Base-by-base conservation (phyloP, 202 grass and related monocot species). In the Setaria italica region DNA sequence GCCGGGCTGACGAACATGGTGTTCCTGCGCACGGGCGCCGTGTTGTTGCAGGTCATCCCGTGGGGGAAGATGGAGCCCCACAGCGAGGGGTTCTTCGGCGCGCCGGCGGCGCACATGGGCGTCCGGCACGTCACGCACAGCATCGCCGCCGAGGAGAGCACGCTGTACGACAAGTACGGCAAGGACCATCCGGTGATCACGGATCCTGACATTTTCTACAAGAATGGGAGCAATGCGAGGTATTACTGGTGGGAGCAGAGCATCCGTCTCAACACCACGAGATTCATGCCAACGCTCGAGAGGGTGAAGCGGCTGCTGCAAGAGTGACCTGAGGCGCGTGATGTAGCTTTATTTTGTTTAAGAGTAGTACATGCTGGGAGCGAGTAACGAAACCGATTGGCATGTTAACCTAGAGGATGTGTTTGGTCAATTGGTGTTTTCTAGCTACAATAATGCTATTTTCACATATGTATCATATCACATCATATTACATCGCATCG, bases 21-120 rank as follows among this genome's bases (percentile, higher is more conserved):
- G 78, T 97, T 94, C 82, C 80, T 97, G 12, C 90, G 88, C 51
- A 80, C 86, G n/a, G 74, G 85, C 83, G 90, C 80, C 15, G 39
- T 86, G 53, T 60, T 92, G 90, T 45, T 97, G 21, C 92, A 89
- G 80, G 82, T 94, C 63, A 82, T 92, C 59, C 94, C 94, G 25
- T 91, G 86, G 80, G 94, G 95, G 6, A 86, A 94, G 55, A 87
- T 97, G 85, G 94, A 97, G 87, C n/a, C 73, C 43, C 46, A 81
- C 4, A 29, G 81, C 60, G 81, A 82, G 76, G 47, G 32, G 15
- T 94, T 89, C 89, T 92, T 59, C 57, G 84, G 75, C 19, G 67
- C 33, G 14, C 83, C 92, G 4, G 86, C 92, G 16, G 67, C 20
- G 75, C 88, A 85, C 53, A 89, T 97, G 92, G 77, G 73, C 17